These are phyloP conservation scores for Annulohypoxylon truncatum DNA, from an alignment of 2,329 filamentous ascomycete genomes.

Conservation along the genomic window DNA sequence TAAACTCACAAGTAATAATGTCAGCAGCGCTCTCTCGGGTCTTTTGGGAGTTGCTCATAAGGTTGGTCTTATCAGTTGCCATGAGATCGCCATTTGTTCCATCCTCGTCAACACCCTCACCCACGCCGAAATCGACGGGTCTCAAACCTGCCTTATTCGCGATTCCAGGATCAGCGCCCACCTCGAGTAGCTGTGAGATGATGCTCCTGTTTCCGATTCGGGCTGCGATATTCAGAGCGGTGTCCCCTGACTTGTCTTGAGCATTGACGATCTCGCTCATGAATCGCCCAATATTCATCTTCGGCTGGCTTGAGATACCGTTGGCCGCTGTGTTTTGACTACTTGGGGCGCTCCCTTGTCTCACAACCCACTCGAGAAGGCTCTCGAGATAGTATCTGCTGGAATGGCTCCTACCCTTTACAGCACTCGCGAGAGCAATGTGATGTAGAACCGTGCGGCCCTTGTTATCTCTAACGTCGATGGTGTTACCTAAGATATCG, in stretches of 20 bases:
- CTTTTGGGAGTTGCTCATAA: constrained; percentile 62
- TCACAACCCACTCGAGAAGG: constrained; percentile 91
- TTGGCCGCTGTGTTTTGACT: constrained; percentile 57
- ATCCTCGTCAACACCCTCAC: constrained; percentile 68
- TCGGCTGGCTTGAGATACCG: constrained; percentile 60
- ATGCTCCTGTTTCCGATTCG: constrained; percentile 94
- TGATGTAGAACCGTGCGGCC: constrained; percentile 94
- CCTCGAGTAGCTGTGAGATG: constrained; percentile 95
- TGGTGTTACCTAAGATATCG: constrained; percentile 87
- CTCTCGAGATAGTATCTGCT: constrained; percentile 97
- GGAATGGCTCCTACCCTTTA: constrained; percentile 90
- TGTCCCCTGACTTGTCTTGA: constrained; percentile 93
- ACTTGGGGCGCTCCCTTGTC: constrained; percentile 76
- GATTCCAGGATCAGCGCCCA: constrained; percentile 92
- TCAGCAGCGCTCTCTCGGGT: constrained; percentile 81
- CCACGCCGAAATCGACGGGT: constrained; percentile 94
- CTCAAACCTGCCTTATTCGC: constrained; percentile 89
- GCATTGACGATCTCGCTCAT: constrained; percentile 98
- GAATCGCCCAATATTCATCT: constrained; percentile 89
- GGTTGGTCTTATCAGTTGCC: constrained; percentile 57
- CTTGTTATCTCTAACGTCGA: constrained; percentile 89
- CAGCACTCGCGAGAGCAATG: constrained; percentile 94
- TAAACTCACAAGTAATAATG: constrained; percentile 78
- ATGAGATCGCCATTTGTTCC: constrained; percentile 54
- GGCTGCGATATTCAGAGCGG: constrained; percentile 91